These are phyloP conservation scores for Lolium multiflorum DNA, from an alignment of 176 grass and related monocot species.

Conservation along the genomic window DNA sequence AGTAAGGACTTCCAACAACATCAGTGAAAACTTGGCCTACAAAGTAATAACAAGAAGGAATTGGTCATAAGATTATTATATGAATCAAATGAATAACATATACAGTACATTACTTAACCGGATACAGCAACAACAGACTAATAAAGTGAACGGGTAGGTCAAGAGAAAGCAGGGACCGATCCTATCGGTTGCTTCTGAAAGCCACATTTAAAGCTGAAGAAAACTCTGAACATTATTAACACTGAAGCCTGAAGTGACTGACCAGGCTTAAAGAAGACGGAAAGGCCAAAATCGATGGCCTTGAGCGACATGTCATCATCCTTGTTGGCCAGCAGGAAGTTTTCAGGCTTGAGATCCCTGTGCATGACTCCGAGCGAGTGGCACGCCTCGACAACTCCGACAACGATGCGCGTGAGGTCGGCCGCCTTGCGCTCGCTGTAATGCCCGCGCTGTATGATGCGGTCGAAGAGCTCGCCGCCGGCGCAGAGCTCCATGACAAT, in stretches of 20 bases:
- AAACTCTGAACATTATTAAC: not conserved
- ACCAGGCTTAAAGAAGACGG: slow-evolving; percentile 98
- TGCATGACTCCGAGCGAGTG: slow-evolving; percentile 97
- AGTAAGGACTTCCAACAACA: slow-evolving; percentile 92
- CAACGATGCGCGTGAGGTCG: slow-evolving; percentile 82
- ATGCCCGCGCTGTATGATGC: slow-evolving; percentile 88
- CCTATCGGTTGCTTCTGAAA: not conserved
- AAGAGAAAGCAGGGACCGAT: not conserved
- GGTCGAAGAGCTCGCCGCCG: slow-evolving; percentile 93
- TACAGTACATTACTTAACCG: too few species aligned
- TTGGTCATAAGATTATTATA: not conserved
- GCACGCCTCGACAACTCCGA: slow-evolving; percentile 91
- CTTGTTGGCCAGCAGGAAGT: slow-evolving; percentile 82
- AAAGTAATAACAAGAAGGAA: slow-evolving; percentile 21
- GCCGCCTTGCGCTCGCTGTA: slow-evolving; percentile 99
- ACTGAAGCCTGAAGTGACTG: slow-evolving; percentile 29
- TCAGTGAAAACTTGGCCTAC: slow-evolving; percentile 84
- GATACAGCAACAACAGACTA: not conserved
- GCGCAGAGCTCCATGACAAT: slow-evolving; percentile 98
- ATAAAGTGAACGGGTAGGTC: not conserved
- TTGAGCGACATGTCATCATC: slow-evolving; percentile 88
- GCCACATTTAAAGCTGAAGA: slow-evolving; percentile 6
- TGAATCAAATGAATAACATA: not conserved
- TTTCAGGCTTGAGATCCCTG: slow-evolving; percentile 96
- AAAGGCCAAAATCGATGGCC: slow-evolving; percentile 97